A percentile compares a stretch with the other conserved stretches of the same genome.
Evolutionary conservation across 108 stramenopile species (phyloP).

Genomic region (Fistulifera pelliculosa): DNA sequence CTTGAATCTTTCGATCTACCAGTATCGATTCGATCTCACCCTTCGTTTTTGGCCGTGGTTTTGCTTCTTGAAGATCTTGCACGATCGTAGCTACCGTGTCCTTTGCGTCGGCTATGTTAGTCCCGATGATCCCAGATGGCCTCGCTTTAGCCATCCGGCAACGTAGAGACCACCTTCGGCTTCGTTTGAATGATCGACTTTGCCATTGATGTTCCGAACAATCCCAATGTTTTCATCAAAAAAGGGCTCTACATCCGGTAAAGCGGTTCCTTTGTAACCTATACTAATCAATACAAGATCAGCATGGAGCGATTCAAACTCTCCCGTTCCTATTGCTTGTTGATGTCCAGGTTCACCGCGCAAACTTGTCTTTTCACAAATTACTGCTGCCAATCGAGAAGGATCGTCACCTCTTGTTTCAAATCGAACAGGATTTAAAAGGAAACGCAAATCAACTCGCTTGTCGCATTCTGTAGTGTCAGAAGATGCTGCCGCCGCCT

Average conservation of each 20-base stretch:
- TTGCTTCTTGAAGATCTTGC: conserved; percentile 32
- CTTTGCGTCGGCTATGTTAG: conserved; percentile 85
- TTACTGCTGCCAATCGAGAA: conserved; percentile 36
- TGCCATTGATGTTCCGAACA: conserved; percentile 61
- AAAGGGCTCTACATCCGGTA: conserved; percentile 56
- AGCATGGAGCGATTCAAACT: conserved; percentile 42
- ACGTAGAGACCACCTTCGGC: conserved; percentile 72
- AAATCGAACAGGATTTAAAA: conserved; percentile 68
- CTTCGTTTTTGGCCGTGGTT: background rate
- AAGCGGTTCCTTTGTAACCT: conserved; percentile 85
- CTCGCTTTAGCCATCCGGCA: conserved; percentile 96
- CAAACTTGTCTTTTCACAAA: conserved; percentile 73
- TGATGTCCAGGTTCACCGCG: conserved; percentile 70
- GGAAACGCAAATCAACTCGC: conserved; percentile 78
- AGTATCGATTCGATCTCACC: conserved; percentile 27
- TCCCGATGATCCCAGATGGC: conserved; percentile 94
- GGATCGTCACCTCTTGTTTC: conserved; percentile 24
- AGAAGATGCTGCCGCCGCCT: conserved; percentile 19
- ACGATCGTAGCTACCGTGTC: conserved; percentile 86
- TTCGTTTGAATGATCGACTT: conserved; percentile 31
- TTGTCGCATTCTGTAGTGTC: conserved; percentile 10
- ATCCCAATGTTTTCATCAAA: conserved; percentile 61
- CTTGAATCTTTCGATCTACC: conserved; percentile 16
- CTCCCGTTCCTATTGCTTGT: conserved; percentile 63
- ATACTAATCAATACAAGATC: conserved; percentile 71